These are phyloP conservation scores for Starmerella ratchasimensis DNA, from an alignment of 805 yeast species.

Conservation along the genomic window DNA sequence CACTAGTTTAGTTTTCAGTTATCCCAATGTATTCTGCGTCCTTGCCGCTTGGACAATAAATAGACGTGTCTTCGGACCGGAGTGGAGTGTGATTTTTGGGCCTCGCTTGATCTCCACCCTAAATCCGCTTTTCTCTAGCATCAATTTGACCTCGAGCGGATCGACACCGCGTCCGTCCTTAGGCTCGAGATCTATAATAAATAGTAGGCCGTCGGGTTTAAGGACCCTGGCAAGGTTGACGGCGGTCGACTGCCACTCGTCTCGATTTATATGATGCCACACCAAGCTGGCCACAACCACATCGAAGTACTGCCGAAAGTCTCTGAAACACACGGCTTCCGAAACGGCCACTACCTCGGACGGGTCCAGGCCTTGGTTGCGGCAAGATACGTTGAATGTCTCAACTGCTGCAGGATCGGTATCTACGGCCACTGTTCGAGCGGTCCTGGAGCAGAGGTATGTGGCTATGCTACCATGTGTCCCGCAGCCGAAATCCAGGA, in stretches of 20 bases:
- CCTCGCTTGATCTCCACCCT: constrained; percentile 1
- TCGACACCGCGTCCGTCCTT: constrained; percentile 3
- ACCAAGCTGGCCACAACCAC: constrained; percentile 13
- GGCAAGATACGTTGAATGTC: constrained; percentile 7
- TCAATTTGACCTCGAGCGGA: neutral
- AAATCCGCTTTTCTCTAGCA: constrained; percentile 1
- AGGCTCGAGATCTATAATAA: constrained; percentile 8
- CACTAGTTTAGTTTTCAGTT: no score
- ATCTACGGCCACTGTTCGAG: constrained; percentile 9
- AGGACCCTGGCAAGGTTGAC: neutral
- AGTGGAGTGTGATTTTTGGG: constrained; percentile 5
- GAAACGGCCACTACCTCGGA: constrained; percentile 7
- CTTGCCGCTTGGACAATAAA: no score
- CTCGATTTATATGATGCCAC: constrained; percentile 10
- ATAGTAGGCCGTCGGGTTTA: constrained; percentile 4
- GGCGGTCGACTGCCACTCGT: neutral
- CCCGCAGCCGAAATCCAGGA: constrained; percentile 17
- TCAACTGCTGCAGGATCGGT: constrained; percentile 3
- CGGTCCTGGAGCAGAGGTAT: constrained; percentile 2
- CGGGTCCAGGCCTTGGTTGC: constrained; percentile 7
- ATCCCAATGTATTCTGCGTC: no score
- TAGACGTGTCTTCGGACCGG: constrained; percentile 3
- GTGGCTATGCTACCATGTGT: constrained; percentile 11
- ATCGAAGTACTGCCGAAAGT: constrained; percentile 3
- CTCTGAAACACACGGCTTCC: neutral